These are phyloP conservation scores for Isabelozyma rhagii DNA, from an alignment of 805 yeast genomes.

Conservation along the genomic window DNA sequence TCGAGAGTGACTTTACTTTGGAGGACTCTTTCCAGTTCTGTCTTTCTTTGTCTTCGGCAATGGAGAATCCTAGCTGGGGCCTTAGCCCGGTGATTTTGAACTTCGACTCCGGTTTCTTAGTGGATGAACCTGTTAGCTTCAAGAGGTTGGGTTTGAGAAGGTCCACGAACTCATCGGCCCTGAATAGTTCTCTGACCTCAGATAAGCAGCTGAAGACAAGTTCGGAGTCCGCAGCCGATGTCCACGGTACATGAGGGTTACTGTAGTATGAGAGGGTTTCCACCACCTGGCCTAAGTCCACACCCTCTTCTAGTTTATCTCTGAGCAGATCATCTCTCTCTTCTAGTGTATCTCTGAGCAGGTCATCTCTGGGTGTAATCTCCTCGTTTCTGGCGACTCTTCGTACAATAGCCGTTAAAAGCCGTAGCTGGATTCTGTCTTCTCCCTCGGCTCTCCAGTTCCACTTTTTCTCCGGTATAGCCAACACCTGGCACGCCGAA, in stretches of 20 bases:
- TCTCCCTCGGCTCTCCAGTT: background rate
- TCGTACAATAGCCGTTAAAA: background rate
- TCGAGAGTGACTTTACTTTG: constrained; percentile 21
- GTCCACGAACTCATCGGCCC: background rate
- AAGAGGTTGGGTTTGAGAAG: constrained; percentile 2
- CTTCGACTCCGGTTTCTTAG: background rate
- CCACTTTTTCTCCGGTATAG: background rate
- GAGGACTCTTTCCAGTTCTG: constrained; percentile 22
- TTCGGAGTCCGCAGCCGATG: constrained; percentile 8
- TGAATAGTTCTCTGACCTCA: too few relatives aligned
- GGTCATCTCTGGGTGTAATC: too few relatives aligned
- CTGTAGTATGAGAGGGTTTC: constrained; percentile 13
- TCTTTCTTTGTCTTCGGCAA: constrained; percentile 20
- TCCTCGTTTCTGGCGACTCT: background rate
- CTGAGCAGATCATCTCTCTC: too few relatives aligned
- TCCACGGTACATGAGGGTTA: constrained; percentile 32
- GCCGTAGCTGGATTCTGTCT: background rate
- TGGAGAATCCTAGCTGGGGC: constrained; percentile 13
- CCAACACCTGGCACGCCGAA: background rate
- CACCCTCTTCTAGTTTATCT: too few relatives aligned
- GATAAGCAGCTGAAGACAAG: background rate
- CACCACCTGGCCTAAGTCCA: background rate
- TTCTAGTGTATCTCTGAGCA: too few relatives aligned
- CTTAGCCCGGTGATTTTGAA: constrained; percentile 6
- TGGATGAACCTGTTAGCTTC: constrained; percentile 1